Conservation (phyloP, 306 rosid species). For the Lupinus albus region DNA sequence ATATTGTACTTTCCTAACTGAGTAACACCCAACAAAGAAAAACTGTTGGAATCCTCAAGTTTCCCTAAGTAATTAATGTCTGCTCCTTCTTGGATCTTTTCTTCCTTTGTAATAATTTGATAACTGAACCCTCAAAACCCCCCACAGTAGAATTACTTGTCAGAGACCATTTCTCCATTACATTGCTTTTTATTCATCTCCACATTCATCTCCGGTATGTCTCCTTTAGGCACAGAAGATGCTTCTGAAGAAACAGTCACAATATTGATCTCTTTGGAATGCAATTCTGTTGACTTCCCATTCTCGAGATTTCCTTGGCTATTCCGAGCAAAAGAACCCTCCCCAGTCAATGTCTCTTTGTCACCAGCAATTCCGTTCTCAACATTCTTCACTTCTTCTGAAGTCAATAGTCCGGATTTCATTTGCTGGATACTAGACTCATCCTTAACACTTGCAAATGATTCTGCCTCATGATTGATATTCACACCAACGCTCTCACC, state of each 20-base stretch:
- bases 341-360: slow-evolving; percentile 41
- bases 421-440: slow-evolving; percentile 30
- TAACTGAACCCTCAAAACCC: slow-evolving; percentile 29
- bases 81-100: slow-evolving; percentile 28
- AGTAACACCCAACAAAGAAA: slow-evolving; percentile 43
- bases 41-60: slow-evolving; percentile 44
- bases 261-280: slow-evolving; percentile 36
- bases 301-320: slow-evolving; percentile 34
- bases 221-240: slow-evolving; percentile 30
- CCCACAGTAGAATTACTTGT: slow-evolving; percentile 24
- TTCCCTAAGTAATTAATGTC: slow-evolving; percentile 32
- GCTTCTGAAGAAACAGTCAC: slow-evolving; percentile 31
- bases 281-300: slow-evolving; percentile 40
- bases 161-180: slow-evolving; percentile 35
- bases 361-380: slow-evolving; percentile 38
- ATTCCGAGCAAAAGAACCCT: slow-evolving; percentile 31
- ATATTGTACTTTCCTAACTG: slow-evolving; percentile 31
- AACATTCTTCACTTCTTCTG: slow-evolving; percentile 36
- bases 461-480: slow-evolving; percentile 26
- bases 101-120: slow-evolving; percentile 37
- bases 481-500: slow-evolving; percentile 24
- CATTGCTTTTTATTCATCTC: slow-evolving; percentile 38
- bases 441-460: slow-evolving; percentile 27
- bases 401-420: slow-evolving; percentile 24
- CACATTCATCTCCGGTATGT: slow-evolving; percentile 10